Evolutionary conservation across 208 protist genomes (phyloP).

Genomic region (Acanthamoeba royreba): DNA sequence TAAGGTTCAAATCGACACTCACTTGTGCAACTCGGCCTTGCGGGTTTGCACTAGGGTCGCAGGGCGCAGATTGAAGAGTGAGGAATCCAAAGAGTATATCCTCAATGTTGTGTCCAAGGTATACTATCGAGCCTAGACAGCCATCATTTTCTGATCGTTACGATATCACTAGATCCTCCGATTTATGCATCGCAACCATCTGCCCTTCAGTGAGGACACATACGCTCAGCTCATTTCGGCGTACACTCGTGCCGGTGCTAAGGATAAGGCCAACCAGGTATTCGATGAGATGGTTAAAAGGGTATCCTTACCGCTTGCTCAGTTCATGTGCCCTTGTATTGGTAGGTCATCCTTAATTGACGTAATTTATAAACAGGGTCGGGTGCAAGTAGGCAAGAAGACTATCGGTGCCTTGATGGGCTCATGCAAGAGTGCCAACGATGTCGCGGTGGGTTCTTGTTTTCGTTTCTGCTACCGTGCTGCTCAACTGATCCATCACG

Average conservation of each 20-base stretch:
- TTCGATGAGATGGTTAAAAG: background rate
- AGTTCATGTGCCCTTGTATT: background rate
- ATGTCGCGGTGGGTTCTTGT: background rate
- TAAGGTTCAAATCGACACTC: background rate
- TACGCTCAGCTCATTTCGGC: conserved; percentile 17
- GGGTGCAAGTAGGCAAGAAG: background rate
- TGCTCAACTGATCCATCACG: background rate
- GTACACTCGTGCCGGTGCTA: background rate
- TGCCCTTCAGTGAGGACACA: background rate
- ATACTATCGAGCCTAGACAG: background rate
- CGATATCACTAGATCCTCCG: background rate
- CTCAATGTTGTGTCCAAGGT: background rate
- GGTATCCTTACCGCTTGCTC: too few species aligned
- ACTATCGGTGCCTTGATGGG: background rate
- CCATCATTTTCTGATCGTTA: background rate
- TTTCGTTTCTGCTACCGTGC: background rate
- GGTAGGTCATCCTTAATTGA: background rate
- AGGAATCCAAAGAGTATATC: background rate
- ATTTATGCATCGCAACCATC: background rate
- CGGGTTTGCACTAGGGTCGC: background rate
- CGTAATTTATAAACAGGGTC: background rate
- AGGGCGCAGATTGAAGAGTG: background rate
- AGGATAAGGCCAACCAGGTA: background rate
- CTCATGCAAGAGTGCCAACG: background rate
- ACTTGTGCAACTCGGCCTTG: conserved; percentile 39